Base-by-base conservation (phyloP, 202 grass and related monocot genomes). In the Eragrostis tef region DNA sequence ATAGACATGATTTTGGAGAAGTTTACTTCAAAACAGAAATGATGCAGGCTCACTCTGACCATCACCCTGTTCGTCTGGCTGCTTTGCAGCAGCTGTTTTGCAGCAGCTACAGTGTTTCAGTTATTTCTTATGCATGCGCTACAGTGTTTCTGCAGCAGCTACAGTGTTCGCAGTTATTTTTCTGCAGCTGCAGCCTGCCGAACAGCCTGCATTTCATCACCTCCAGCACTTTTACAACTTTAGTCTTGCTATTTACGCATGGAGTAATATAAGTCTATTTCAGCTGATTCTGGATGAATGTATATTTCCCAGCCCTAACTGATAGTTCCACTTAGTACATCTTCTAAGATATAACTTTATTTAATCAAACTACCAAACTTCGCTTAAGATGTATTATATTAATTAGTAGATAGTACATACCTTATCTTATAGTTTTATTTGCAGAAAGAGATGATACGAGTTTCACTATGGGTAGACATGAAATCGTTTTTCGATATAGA, bases 121-220 rank as follows among this genome's bases (percentile, higher is more conserved):
- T n/a, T n/a, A n/a, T n/a, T n/a, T n/a, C n/a, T n/a, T n/a, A n/a
- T n/a, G n/a, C n/a, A n/a, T n/a, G n/a, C n/a, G n/a, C n/a, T n/a
- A n/a, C n/a, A n/a, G n/a, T n/a, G n/a, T n/a, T n/a, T n/a, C n/a
- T n/a, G n/a, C n/a, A n/a, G n/a, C n/a, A n/a, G n/a, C n/a, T n/a
- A n/a, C n/a, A n/a, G n/a, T n/a, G n/a, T n/a, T n/a, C n/a, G n/a
- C n/a, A n/a, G n/a, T n/a, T n/a, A n/a, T n/a, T n/a, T n/a, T n/a
- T n/a, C n/a, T n/a, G n/a, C n/a, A n/a, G n/a, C n/a, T n/a, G n/a
- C n/a, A n/a, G n/a, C n/a, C n/a, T n/a, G n/a, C n/a, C n/a, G n/a
- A 13, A 16, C 8, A n/a, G n/a, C n/a, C n/a, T n/a, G n/a, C 48
- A 79, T 68, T 68, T 54, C 29, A 68, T 79, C 16, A 13, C n/a